Conservation (phyloP, 2,329 filamentous ascomycete species). For the Alternaria gansuensis region DNA sequence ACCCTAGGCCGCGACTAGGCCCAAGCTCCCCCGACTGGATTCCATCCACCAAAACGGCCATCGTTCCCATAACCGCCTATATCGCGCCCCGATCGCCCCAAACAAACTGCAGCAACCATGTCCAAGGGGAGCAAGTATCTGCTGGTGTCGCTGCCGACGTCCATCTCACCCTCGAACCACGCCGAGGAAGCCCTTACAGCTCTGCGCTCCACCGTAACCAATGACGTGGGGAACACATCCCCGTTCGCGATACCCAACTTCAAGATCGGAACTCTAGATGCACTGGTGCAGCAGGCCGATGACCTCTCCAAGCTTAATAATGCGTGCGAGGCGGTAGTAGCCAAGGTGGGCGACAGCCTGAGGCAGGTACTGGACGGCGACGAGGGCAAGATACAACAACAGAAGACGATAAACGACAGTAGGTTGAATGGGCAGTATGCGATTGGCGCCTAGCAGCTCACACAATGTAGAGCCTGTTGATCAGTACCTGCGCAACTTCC, state of each 20-base stretch:
- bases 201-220: slow-evolving; percentile 74
- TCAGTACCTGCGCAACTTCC: slow-evolving; percentile 86
- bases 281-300: slow-evolving; percentile 93
- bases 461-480: slow-evolving; percentile 82
- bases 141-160: slow-evolving; percentile 87
- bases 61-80: slow-evolving; percentile 29
- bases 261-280: slow-evolving; percentile 97
- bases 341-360: slow-evolving; percentile 88
- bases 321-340: slow-evolving; percentile 80
- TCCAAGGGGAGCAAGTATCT: slow-evolving; percentile 72
- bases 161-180: slow-evolving; percentile 82
- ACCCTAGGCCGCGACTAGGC: slow-evolving; percentile 17
- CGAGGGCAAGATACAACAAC: slow-evolving; percentile 80
- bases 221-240: slow-evolving; percentile 77
- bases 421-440: slow-evolving; percentile 42
- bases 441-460: slow-evolving; percentile 11
- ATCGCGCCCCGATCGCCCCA: slow-evolving; percentile 26
- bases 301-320: slow-evolving; percentile 88
- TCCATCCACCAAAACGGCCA: slow-evolving; percentile 32
- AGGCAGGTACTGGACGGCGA: slow-evolving; percentile 83
- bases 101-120: slow-evolving; percentile 45
- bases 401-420: slow-evolving; percentile 94
- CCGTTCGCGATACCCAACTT: slow-evolving; percentile 89
- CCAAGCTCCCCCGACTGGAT: slow-evolving; percentile 32
- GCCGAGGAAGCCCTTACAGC: slow-evolving; percentile 82